Evolutionary conservation across 108 stramenopile genomes (phyloP).

Genomic region (Pseudonitzschia delicatissima): DNA sequence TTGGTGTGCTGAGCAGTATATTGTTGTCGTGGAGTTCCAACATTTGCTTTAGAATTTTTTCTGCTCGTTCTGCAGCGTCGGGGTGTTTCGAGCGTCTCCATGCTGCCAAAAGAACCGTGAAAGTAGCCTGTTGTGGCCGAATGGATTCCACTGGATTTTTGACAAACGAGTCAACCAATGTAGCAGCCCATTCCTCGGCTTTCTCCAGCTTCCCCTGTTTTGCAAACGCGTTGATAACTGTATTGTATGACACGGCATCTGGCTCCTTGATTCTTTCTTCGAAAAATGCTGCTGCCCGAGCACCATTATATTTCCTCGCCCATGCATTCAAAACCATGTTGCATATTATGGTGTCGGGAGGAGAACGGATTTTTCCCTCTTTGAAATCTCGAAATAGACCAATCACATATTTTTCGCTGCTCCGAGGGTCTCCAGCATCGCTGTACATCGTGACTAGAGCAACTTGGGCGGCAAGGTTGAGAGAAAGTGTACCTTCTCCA

Average conservation of each 20-base stretch:
- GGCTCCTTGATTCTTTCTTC: neutral
- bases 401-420: conserved; percentile 16
- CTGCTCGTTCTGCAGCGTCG: conserved; percentile 13
- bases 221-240: conserved; percentile 22
- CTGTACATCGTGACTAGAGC: conserved; percentile 15
- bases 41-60: conserved; percentile 17
- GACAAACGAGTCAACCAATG: conserved; percentile 6
- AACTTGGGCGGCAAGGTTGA: conserved; percentile 11
- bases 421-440: conserved; percentile 11
- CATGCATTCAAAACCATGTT: conserved; percentile 30
- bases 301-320: conserved; percentile 12
- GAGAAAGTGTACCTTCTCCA: neutral
- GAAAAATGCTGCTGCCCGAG: conserved; percentile 13
- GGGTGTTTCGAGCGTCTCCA: conserved; percentile 10
- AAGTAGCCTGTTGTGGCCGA: conserved; percentile 23
- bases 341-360: conserved; percentile 24
- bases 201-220: conserved; percentile 14
- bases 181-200: conserved; percentile 9
- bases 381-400: neutral
- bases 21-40: conserved; percentile 16
- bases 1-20: conserved; percentile 12
- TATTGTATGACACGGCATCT: conserved; percentile 30
- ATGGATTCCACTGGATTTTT: neutral
- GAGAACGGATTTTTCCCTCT: neutral
- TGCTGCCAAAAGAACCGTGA: conserved; percentile 19